These are phyloP conservation scores for Lojkania enalia DNA, from an alignment of 2,329 filamentous ascomycete genomes.

Conservation along the genomic window DNA sequence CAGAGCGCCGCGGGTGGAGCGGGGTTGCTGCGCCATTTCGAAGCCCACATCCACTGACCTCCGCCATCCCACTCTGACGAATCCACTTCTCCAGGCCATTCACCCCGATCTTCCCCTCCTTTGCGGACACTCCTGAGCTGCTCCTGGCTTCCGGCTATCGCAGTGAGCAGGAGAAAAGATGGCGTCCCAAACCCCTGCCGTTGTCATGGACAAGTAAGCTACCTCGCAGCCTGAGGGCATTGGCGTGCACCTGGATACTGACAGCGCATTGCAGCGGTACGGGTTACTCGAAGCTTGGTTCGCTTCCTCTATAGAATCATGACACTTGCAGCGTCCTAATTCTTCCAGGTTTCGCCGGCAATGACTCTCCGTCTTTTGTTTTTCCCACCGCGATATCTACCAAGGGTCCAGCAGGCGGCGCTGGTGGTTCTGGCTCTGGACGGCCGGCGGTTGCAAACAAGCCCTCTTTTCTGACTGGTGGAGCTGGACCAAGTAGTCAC, in stretches of 20 bases:
- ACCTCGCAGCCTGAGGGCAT: slow-evolving; percentile 32
- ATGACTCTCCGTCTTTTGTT: slow-evolving; percentile 98
- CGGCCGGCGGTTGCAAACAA: slow-evolving; percentile 91
- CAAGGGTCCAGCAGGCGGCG: slow-evolving; percentile 73
- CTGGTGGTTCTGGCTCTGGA: slow-evolving; percentile 78
- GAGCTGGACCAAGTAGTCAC: slow-evolving; percentile 80
- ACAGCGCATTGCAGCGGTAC: slow-evolving; percentile 74
- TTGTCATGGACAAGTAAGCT: slow-evolving; percentile 99
- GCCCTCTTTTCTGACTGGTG: slow-evolving; percentile 90
- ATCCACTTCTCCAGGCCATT: slow-evolving; percentile 27
- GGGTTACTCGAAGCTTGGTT: slow-evolving; percentile 98
- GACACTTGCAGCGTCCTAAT: slow-evolving; percentile 37
- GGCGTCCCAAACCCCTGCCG: slow-evolving; percentile 98
- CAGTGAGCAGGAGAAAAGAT: slow-evolving; percentile 58
- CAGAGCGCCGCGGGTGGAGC: slow-evolving; percentile 21
- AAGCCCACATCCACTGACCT: slow-evolving; percentile 30
- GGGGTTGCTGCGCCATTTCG: slow-evolving; percentile 22
- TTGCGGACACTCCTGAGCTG: slow-evolving; percentile 26
- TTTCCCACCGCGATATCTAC: slow-evolving; percentile 98
- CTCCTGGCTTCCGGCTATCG: slow-evolving; percentile 18
- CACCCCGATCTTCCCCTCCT: slow-evolving; percentile 14
- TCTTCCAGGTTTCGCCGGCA: slow-evolving; percentile 86
- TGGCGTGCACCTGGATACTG: slow-evolving; percentile 39
- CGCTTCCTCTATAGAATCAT: slow-evolving; percentile 34
- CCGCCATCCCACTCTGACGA: slow-evolving; percentile 39